These are phyloP conservation scores for Viridothelium virens DNA, from an alignment of 495 filamentous ascomycete species.

Conservation along the genomic window DNA sequence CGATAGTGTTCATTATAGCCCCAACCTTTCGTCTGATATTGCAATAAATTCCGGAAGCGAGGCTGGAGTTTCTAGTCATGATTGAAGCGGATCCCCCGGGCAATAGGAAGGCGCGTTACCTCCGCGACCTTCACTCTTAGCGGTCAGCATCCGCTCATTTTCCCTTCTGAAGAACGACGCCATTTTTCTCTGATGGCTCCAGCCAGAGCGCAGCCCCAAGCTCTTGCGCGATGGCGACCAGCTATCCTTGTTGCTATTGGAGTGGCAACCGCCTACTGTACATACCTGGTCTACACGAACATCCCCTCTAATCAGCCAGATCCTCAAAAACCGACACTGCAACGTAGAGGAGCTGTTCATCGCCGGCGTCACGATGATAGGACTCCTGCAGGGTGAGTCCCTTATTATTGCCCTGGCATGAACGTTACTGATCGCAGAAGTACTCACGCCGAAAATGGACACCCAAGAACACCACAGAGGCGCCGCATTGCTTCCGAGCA, in stretches of 20 bases:
- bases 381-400: constrained; percentile 13
- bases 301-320: constrained; percentile 3
- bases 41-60: not conserved
- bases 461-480: not conserved
- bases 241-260: constrained; percentile 25
- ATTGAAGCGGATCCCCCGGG: not conserved
- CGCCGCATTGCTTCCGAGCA: not conserved
- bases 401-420: not conserved
- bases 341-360: constrained; percentile 53
- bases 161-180: not conserved
- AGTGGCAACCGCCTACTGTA: constrained; percentile 23
- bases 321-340: constrained; percentile 30
- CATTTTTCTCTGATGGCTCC: constrained; percentile 6
- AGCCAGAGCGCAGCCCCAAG: not conserved
- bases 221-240: constrained; percentile 24
- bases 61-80: not conserved
- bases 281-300: constrained; percentile 26
- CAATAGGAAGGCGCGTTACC: not conserved
- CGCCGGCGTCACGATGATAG: constrained; percentile 25
- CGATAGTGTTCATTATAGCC: too few relatives aligned
- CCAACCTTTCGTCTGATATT: too few relatives aligned
- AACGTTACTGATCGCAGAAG: constrained; percentile 1
- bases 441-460: not conserved
- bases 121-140: not conserved
- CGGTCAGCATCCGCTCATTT: not conserved